Evolutionary conservation across 495 filamentous ascomycete genomes (phyloP).

Genomic region (Recurvomyces mirabilis): DNA sequence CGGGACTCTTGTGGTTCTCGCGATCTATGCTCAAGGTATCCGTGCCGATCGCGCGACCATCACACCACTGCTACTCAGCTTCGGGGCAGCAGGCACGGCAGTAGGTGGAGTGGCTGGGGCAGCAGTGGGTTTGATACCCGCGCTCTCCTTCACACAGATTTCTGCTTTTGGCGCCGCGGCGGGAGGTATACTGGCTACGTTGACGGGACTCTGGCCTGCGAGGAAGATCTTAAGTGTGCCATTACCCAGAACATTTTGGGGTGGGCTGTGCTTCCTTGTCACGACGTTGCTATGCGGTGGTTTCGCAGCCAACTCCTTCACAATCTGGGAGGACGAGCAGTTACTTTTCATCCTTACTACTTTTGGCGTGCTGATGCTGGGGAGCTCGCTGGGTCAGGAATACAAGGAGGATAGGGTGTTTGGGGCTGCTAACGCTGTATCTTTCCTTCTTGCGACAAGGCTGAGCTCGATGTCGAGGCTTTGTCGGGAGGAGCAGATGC

Average conservation of each 20-base stretch:
- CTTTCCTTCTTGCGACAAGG: constrained; percentile 73
- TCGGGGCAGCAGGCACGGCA: constrained; percentile 27
- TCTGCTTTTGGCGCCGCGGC: constrained; percentile 42
- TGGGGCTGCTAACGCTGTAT: constrained; percentile 68
- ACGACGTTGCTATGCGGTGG: constrained; percentile 73
- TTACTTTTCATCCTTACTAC: constrained; percentile 83
- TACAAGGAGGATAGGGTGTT: constrained; percentile 52
- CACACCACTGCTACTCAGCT: constrained; percentile 35
- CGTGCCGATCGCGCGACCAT: constrained; percentile 42
- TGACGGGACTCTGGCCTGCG: constrained; percentile 42
- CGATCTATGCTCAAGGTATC: constrained; percentile 58
- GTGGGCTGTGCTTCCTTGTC: constrained; percentile 70
- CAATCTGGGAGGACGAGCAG: constrained; percentile 97
- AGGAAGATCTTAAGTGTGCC: constrained; percentile 42
- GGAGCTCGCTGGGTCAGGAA: constrained; percentile 61
- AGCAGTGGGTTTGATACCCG: constrained; percentile 21
- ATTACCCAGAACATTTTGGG: constrained; percentile 74
- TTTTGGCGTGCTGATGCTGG: constrained; percentile 63
- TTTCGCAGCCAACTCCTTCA: constrained; percentile 95
- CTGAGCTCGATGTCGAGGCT: constrained; percentile 81
- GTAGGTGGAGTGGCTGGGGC: constrained; percentile 23
- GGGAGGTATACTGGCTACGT: constrained; percentile 52
- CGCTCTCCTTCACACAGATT: constrained; percentile 18
- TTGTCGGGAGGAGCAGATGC: constrained; percentile 97
- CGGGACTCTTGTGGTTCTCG: constrained; percentile 51